Base-by-base conservation (phyloP, 73 alveolate genomes). In the Stentor coeruleus region DNA sequence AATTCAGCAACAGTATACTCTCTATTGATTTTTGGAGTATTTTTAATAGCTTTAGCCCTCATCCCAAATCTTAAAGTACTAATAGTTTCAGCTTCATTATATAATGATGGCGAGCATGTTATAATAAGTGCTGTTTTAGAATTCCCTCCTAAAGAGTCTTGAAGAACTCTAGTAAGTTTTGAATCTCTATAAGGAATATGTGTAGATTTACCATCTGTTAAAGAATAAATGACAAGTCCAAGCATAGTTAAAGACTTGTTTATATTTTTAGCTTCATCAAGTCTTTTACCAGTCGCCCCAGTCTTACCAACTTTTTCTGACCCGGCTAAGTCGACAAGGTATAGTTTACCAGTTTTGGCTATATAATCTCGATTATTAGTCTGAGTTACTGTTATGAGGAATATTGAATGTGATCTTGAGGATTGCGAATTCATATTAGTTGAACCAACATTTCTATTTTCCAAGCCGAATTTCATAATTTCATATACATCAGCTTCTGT, bases 101-200 rank as follows among this genome's bases (percentile, higher is more conserved):
- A 96, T 86, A 92, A 98, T 39, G 98, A 98, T 36, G 99, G 99
- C 0, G 99, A 97, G 20, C 96, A 86, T 66, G 97, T 96, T 3
- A 99, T 99, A 55, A 97, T 95, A 98, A 97, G 94, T 35, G 95
- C 99, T 3, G 99, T 97, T 82, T 97, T 97, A n/a, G 99, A 94
- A 89, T 97, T 97, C 36, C 99, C 99, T 77, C 99, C 99, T 26
- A 97, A 85, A 57, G 99, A 97, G 82, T 97, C 99, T 89, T 96
- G 91, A 38, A 97, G 87, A 72, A 97, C 92, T 75, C 98, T 87
- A 35, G 99, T 88, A 77, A 91, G 87, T 83, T 91, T 91, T 77
- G 94, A 85, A 74, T 93, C 98, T 85, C 98, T 81, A 91, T 93
- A 93, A 4, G 98, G 98, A 36, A 93, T 83, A 79, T 91, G 96